Conservation (phyloP, 2,329 filamentous ascomycete species). For the Colletotrichum phormii region DNA sequence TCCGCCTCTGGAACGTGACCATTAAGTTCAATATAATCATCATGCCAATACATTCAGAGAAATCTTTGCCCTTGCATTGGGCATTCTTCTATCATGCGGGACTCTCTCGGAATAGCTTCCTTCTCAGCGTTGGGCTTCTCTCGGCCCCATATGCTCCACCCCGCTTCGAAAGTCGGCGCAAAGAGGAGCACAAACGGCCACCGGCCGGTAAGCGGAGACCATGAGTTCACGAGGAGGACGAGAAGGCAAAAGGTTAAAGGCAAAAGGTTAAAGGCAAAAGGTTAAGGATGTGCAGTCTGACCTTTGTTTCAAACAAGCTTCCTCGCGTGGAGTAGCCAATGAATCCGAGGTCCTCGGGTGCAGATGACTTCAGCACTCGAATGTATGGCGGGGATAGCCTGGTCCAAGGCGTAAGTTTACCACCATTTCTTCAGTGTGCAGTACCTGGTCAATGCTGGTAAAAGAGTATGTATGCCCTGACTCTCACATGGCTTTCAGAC, state of each 20-base stretch:
- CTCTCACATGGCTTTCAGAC: background rate
- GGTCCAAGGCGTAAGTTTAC: background rate
- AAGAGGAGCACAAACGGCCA: too few relatives aligned
- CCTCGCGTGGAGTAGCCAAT: background rate
- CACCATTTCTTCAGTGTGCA: background rate
- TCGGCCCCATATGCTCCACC: background rate
- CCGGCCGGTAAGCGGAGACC: too few relatives aligned
- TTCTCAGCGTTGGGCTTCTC: background rate
- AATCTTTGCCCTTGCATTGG: too few relatives aligned
- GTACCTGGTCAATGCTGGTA: background rate
- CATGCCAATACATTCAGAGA: too few relatives aligned
- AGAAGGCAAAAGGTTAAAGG: background rate
- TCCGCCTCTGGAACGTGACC: too few relatives aligned
- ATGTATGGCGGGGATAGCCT: background rate
- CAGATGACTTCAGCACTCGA: background rate
- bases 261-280: background rate
- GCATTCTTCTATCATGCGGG: too few relatives aligned
- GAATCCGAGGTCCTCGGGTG: background rate
- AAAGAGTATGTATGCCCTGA: background rate
- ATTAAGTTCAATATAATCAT: too few relatives aligned
- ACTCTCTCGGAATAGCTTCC: background rate
- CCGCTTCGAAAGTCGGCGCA: too few relatives aligned
- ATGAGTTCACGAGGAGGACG: background rate
- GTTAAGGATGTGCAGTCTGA: background rate
- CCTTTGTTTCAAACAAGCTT: background rate